Base-by-base conservation (phyloP, 2,329 filamentous ascomycete genomes). In the Claviceps capensis region DNA sequence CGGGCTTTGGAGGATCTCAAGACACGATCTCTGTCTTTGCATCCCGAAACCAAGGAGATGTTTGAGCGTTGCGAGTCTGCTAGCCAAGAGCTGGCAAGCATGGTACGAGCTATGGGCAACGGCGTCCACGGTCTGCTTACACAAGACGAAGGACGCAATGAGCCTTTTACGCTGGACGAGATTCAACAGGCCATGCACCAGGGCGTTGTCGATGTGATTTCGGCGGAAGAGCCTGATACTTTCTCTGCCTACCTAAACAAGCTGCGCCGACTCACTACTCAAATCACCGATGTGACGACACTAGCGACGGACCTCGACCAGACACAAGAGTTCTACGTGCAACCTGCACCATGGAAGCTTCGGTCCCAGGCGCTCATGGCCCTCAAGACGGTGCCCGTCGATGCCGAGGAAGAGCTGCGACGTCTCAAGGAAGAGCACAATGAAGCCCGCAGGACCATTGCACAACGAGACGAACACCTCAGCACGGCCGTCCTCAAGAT, bases 401-500 rank as follows among this genome's bases (percentile, higher is more conserved):
- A 95, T 61, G 82, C 85, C 0, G 88, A 95, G 62, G 86, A 91
- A 61, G 87, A 95, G 65, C 77, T 96, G 51, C 80, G 85, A 6
- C 81, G 83, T 19, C 73, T 95, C 53, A 88, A 84, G 60, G 86
- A 90, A 50, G 85, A 91, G 58, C 79, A 93, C 58, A 81, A 83
- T 57, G 87, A 91, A 61, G 82, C 85, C 19, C 84, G 86, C 3
- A 82, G 84, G 51, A 75, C 79, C 3, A 76, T 88, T 53, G 81
- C 84, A 1, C 77, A 83, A 56, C 82, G 84, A 56, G 88, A 95
- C 58, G 86, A 90, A 64, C 83, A 84, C 38, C 79, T 95, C 50
- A 89, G 94, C 65, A 91, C 94, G 53, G 78, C 87, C 23, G 79
- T 84, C n/a, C 85, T 96, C 59, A 90, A 93, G 67, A 95, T 96